These are phyloP conservation scores for Pyrus hybrid DNA, from an alignment of 331 rosid species.

Conservation along the genomic window DNA sequence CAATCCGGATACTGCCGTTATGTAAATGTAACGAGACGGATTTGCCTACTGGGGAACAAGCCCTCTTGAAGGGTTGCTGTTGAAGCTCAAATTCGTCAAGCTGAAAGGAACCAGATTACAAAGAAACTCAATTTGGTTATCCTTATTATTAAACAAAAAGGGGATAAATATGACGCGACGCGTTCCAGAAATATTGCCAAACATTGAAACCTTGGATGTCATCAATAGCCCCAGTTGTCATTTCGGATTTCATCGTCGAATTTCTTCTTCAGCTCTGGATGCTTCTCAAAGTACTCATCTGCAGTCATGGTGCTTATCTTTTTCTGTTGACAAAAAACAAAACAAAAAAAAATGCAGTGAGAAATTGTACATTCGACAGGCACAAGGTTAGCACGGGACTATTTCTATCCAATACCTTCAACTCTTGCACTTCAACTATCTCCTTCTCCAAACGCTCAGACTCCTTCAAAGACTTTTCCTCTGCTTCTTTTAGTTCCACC, in stretches of 20 bases:
- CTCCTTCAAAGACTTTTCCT: constrained; percentile 68
- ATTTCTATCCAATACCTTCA: constrained; percentile 58
- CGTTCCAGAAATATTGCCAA: constrained; percentile 22
- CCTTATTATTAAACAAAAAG: constrained; percentile 38
- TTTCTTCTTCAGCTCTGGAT: constrained; percentile 86
- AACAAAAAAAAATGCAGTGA: too few relatives aligned
- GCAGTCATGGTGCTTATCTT: constrained; percentile 93
- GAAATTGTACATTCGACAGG: neutral
- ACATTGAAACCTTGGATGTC: constrained; percentile 11
- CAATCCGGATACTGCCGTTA: neutral
- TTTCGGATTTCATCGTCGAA: constrained; percentile 93
- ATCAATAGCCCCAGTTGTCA: constrained; percentile 90
- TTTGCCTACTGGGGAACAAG: constrained; percentile 1
- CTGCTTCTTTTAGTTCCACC: constrained; percentile 91
- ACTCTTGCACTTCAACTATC: constrained; percentile 64
- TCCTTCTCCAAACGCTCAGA: constrained; percentile 95
- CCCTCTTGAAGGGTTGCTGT: neutral
- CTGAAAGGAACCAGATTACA: constrained; percentile 26
- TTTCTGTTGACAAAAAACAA: constrained; percentile 35
- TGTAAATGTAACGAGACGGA: constrained; percentile 1
- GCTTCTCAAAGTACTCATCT: constrained; percentile 82
- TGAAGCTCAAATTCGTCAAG: constrained; percentile 18
- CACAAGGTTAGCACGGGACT: neutral
- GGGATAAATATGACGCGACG: constrained; percentile 15
- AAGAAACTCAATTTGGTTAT: constrained; percentile 24